Percentiles rank a stretch among this genome's conserved stretches.
These are phyloP conservation scores for Daphne laureola DNA, from an alignment of 441 rosid species.

Conservation along the genomic window DNA sequence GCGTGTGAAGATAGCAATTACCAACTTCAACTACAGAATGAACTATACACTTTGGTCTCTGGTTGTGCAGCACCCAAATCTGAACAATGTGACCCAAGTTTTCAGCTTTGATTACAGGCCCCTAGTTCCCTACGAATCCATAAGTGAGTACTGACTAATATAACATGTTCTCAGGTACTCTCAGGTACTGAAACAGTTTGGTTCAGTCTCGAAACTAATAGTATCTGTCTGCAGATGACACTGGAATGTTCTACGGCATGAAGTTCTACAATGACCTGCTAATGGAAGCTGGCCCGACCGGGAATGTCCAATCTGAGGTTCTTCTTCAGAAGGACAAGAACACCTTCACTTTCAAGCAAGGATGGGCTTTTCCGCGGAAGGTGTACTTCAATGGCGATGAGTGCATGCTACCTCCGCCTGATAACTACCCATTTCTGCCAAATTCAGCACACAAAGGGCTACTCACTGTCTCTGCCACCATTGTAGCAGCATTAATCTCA, in stretches of 20 bases:
- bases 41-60: constrained; percentile 68
- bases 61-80: constrained; percentile 69
- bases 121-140: constrained; percentile 58
- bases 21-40: constrained; percentile 69
- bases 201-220: background rate
- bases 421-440: constrained; percentile 73
- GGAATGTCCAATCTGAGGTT: constrained; percentile 61
- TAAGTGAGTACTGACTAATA: constrained; percentile 39
- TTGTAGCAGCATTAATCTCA: constrained; percentile 26
- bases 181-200: background rate
- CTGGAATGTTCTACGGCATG: constrained; percentile 57
- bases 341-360: constrained; percentile 53
- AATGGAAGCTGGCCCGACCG: constrained; percentile 57
- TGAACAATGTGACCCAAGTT: constrained; percentile 77
- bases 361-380: constrained; percentile 69
- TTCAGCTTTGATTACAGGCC: constrained; percentile 79
- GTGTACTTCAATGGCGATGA: constrained; percentile 62
- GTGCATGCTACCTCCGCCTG: constrained; percentile 81
- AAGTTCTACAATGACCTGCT: constrained; percentile 47
- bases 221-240: constrained; percentile 41
- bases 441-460: constrained; percentile 34
- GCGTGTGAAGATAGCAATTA: constrained; percentile 66
- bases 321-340: constrained; percentile 54
- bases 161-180: background rate
- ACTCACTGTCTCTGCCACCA: constrained; percentile 20